Conservation (phyloP, 192 early-diverging fungal genomes). For the Umbelopsis ramanniana region DNA sequence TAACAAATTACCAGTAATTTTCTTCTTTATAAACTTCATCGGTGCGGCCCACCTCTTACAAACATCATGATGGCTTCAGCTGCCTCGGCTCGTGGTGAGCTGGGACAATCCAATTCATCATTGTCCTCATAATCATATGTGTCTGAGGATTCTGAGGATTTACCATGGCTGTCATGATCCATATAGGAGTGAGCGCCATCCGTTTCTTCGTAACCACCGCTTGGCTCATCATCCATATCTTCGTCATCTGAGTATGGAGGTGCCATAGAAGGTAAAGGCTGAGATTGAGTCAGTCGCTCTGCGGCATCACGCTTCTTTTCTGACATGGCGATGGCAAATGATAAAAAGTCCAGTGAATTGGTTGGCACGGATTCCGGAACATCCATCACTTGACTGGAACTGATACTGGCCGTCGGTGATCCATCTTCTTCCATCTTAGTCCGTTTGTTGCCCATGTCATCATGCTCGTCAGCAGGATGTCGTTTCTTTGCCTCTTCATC, state of each 20-base stretch:
- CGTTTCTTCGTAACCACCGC: not conserved
- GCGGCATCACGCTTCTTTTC: constrained; percentile 26
- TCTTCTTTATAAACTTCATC: not conserved
- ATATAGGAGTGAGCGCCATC: not conserved
- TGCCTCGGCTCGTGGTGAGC: constrained; percentile 37
- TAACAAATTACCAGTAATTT: no score
- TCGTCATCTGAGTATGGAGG: constrained; percentile 7
- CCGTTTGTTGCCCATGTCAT: not conserved
- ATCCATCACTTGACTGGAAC: constrained; percentile 1
- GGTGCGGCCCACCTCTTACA: constrained; percentile 19
- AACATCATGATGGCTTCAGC: constrained; percentile 43
- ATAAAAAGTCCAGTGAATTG: constrained; percentile 37
- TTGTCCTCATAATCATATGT: constrained; percentile 4
- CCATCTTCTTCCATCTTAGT: not conserved
- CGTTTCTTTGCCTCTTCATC: not conserved
- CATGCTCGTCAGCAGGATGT: not conserved
- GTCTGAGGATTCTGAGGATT: not conserved
- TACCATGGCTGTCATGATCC: not conserved
- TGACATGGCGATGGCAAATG: constrained; percentile 39
- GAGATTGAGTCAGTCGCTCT: not conserved
- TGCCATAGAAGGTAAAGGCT: not conserved
- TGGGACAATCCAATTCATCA: constrained; percentile 8
- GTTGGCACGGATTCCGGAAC: not conserved
- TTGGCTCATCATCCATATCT: not conserved
- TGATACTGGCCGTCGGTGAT: not conserved